Evolutionary conservation across 2,329 filamentous ascomycete species (phyloP), one percentile per base, ranked within the genome.

Genomic region (Fusarium begoniae): DNA sequence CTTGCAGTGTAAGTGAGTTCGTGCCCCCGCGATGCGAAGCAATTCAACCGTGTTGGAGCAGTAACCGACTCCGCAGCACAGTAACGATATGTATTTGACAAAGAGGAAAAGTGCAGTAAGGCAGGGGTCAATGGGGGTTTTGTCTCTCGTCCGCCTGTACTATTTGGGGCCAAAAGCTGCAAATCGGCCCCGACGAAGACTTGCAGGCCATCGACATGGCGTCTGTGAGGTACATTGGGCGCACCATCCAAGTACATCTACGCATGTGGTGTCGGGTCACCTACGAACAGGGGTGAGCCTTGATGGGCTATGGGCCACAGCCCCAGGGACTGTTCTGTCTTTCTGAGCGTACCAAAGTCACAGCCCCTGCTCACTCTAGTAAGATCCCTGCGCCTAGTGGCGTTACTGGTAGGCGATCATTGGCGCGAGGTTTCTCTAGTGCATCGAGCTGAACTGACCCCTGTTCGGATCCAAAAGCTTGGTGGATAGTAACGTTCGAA

Each of bases 391-490:
- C n/a, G 11, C 8, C 13, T 20, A 30, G 62, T 73, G 71, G 71
- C 75, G 69, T 41, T 45, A 24, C 43, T 62, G 41, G 40, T 32
- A 35, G 48, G 60, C 28, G 26, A 32, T 65, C 47, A 77, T 77
- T 77, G 75, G 73, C 20, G 24, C 32, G 41, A 51, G 24, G 20
- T 7, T 40, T 48, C 41, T 45, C 56, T 77, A 74, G 75, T 61
- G 75, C 48, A 47, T 30, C 30, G 69, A 77, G 75, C 75, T 77
- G 75, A 77, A 73, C 48, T 37, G 37, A 55, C 51, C 59, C 63
- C 63, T 65, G 58, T 51, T 57, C 47, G 30, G 20, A 41, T 56
- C 55, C 24, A 38, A 44, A 48, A 59, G 51, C 57, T 51, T 74
- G 26, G 58, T 44, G 44, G 28, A 57, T 32, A 17, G 45, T 48